These are phyloP conservation scores for Xanthoconium stramineum DNA, from an alignment of 768 basidiomycete species.

Conservation along the genomic window DNA sequence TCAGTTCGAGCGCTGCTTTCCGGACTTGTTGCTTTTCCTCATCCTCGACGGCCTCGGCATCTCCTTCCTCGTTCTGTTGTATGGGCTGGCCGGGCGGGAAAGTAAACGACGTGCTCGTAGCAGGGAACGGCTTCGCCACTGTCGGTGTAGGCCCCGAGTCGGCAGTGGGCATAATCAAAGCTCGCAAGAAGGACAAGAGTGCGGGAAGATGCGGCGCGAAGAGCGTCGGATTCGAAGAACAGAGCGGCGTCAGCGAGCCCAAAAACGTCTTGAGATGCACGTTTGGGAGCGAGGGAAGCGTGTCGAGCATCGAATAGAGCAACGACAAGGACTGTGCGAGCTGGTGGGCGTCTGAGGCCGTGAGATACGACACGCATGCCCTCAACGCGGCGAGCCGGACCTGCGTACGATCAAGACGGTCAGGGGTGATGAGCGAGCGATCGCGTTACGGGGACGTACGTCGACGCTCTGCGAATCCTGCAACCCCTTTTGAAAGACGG, in stretches of 20 bases:
- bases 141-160: conserved; percentile 55
- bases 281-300: conserved; percentile 57
- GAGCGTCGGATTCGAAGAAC: conserved; percentile 62
- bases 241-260: conserved; percentile 65
- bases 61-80: conserved; percentile 29
- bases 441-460: conserved; percentile 36
- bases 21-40: conserved; percentile 71
- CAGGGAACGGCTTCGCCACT: conserved; percentile 43
- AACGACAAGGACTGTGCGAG: conserved; percentile 58
- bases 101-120: conserved; percentile 34
- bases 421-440: not conserved
- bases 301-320: conserved; percentile 71
- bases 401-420: conserved; percentile 30
- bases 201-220: conserved; percentile 70
- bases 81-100: conserved; percentile 36
- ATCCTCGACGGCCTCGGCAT: conserved; percentile 42
- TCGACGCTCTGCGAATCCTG: conserved; percentile 65
- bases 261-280: conserved; percentile 63
- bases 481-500: conserved; percentile 64
- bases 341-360: conserved; percentile 57
- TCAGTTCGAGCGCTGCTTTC: conserved; percentile 75
- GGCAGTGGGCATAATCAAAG: conserved; percentile 63
- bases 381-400: conserved; percentile 72
- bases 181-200: conserved; percentile 66
- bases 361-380: conserved; percentile 67